Base-by-base conservation (phyloP, 495 filamentous ascomycete species). In the Copromyces sp. region DNA sequence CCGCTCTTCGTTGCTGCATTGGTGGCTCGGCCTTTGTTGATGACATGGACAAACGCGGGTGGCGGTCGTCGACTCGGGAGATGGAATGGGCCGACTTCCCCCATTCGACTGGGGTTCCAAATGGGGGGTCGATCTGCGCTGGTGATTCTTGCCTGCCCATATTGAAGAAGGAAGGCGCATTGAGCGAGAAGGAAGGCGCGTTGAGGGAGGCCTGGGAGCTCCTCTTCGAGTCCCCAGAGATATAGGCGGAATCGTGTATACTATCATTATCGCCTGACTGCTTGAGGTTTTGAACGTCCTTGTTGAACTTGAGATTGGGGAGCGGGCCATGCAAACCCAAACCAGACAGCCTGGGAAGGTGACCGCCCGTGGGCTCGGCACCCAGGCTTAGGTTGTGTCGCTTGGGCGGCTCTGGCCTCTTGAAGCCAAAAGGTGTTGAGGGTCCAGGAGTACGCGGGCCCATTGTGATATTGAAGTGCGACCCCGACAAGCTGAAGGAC, bases 401-500 rank as follows among this genome's bases (percentile, higher is more conserved):
- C 68, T 78, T 78, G n/a, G 78, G 78, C 24, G 82, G 80, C 5
- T 77, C 78, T 12, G 83, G 83, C 42, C 84, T 78, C 65, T 76
- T 72, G 70, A 78, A 39, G 70, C 75, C 74, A 72, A 81, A 77
- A 72, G 82, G 78, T 72, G 75, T 80, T 59, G 78, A 71, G 9
- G 75, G 73, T 38, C 75, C 69, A 3, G 75, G 72, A 40, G 74
- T 77, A 45, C 75, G 72, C 70, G 70, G 42, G 45, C 42, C 74
- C 69, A 71, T 74, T 70, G 73, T 72, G 42, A 72, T 77, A 71
- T 69, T 78, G 71, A 90, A 83, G 71, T 86, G 82, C 2, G 78
- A 74, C n/a, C 71, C 78, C 44, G 85, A 86, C 68, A 88, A 80
- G 70, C 76, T 90, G 78, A 89, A 92, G 14, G 78, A 80, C 29